Base-by-base conservation (phyloP, 306 rosid genomes). In the Pterocarpus macrocarpus region DNA sequence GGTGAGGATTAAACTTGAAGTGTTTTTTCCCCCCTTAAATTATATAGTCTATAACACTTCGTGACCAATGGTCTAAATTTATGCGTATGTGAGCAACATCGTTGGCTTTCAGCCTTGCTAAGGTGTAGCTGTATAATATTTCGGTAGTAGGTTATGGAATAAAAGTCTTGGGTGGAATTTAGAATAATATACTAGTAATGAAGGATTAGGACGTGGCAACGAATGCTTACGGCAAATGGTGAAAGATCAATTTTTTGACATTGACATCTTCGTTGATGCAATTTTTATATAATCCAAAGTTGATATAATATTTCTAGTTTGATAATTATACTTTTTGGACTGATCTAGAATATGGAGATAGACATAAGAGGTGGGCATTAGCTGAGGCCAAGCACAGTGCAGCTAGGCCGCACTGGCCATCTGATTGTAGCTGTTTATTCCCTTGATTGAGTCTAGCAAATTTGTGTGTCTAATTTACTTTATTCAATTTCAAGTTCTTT, bases 141-240 rank as follows among this genome's bases (percentile, higher is more conserved):
- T 4, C 22, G 15, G 68, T 4, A 15, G 5, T 33, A 16, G 53
- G 63, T 64, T 35, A 50, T 38, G 66, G 39, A 77, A 50, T 41
- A 57, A 53, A 65, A 52, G 65, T 38, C 17, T 9, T 4, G 6
- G 43, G 64, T 22, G 6, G 39, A 15, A 15, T 47, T 22, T 39
- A 34, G 57, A 41, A 47, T 44, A 47, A 62, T 35, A 43, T 11
- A 41, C 17, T 16, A 10, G 3, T 30, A 16, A 43, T 7, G 11
- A 43, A 14, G 63, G 43, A 71, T 71, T 59, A 13, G 71, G 83
- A 80, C 72, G 64, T 35, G 65, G 72, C 64, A 71, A 34, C 83
- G 4, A 14, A 49, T 45, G 5, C 78, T 59, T 17, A 16, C 43
- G 52, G 16, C 77, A 9, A 53, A 2, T 17, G 15, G 64, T 2